A percentile compares a stretch with the other conserved stretches of the same genome.
phyloP scores from a whole-genome alignment of 495 filamentous ascomycete genomes.

The Penicillium malachiteum region DNA sequence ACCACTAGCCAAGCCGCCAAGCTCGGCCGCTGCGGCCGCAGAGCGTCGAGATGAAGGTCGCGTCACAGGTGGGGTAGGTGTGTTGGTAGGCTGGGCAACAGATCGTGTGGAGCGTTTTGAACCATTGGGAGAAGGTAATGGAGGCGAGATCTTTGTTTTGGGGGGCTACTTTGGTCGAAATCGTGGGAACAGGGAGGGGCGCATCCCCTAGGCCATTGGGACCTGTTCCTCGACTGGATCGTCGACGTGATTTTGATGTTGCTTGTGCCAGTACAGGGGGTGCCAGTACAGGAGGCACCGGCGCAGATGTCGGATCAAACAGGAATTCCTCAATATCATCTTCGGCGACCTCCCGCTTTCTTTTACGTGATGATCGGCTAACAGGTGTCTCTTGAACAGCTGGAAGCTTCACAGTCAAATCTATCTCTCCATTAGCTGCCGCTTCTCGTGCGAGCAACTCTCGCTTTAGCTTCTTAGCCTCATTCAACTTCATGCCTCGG shows the following conservation, averaged over 20 bases:
- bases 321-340: constrained; percentile 1
- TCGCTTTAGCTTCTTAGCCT: constrained; percentile 87
- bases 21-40: constrained; percentile 38
- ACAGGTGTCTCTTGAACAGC: constrained; percentile 16
- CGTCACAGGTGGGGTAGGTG: constrained; percentile 37
- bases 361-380: constrained; percentile 29
- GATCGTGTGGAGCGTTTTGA: constrained; percentile 29
- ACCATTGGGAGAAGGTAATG: constrained; percentile 27
- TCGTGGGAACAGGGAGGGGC: constrained; percentile 10
- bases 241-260: constrained; percentile 7
- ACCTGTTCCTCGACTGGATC: constrained; percentile 40
- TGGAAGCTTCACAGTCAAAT: background rate
- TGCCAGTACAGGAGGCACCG: background rate
- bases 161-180: constrained; percentile 10
- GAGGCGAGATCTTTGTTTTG: constrained; percentile 24
- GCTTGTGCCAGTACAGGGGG: constrained; percentile 2
- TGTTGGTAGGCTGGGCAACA: constrained; percentile 12
- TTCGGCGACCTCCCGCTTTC: constrained; percentile 20
- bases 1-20: constrained; percentile 11
- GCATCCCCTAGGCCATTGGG: constrained; percentile 36
- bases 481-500: constrained; percentile 86
- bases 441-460: constrained; percentile 68
- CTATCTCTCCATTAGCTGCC: constrained; percentile 37
- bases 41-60: constrained; percentile 48
- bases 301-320: background rate